These are phyloP conservation scores for Paramecium tetraurelia DNA, from an alignment of 73 alveolate genomes.

Conservation along the genomic window DNA sequence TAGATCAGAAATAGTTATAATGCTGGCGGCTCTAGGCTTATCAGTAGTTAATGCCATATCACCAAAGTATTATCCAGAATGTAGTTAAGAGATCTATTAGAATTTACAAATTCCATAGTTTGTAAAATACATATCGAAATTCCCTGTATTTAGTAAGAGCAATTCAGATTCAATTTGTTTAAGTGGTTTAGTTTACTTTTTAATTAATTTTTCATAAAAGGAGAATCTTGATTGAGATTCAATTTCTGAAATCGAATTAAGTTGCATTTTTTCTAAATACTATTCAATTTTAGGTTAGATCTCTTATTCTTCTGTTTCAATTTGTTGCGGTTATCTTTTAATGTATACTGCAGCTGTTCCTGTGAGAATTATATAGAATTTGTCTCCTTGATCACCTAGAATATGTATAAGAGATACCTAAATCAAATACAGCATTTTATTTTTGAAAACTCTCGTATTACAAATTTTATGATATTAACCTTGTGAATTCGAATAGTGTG, in stretches of 20 bases:
- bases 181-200: neutral
- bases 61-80: conserved; percentile 51
- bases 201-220: neutral
- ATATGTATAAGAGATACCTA: neutral
- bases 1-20: conserved; percentile 4
- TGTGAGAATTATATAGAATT: conserved; percentile 28
- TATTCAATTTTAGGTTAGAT: neutral
- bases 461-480: neutral
- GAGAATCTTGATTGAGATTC: neutral
- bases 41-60: conserved; percentile 51
- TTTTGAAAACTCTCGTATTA: neutral
- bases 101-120: neutral
- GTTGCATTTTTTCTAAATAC: neutral
- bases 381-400: conserved; percentile 52
- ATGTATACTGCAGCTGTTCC: conserved; percentile 52
- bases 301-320: neutral
- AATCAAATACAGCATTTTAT: neutral
- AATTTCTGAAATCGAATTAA: neutral
- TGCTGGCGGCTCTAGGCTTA: conserved; percentile 57
- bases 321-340: neutral
- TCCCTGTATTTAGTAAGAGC: neutral
- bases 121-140: neutral
- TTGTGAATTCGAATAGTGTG: neutral
- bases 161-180: neutral
- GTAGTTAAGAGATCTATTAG: neutral